Evolutionary conservation across 805 yeast genomes (phyloP).

Genomic region (Pichia exigua): DNA sequence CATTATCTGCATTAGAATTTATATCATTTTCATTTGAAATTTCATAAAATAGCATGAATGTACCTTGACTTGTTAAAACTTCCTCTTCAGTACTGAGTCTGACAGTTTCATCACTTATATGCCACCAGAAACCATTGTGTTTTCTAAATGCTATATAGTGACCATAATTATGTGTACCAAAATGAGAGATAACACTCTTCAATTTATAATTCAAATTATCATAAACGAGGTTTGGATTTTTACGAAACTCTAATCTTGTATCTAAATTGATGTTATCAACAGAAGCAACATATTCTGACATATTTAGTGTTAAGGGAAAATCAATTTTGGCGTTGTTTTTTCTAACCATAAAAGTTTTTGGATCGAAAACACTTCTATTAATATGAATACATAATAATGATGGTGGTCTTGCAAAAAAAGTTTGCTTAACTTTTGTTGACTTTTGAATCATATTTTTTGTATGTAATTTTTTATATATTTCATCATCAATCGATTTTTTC

Average conservation of each 20-base stretch:
- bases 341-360: conserved; percentile 70
- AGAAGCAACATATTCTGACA: conserved; percentile 62
- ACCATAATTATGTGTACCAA: conserved; percentile 96
- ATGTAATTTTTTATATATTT: conserved; percentile 63
- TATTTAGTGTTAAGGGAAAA: conserved; percentile 63
- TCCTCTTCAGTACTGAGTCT: conserved; percentile 73
- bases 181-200: conserved; percentile 84
- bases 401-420: conserved; percentile 72
- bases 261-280: conserved; percentile 67
- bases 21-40: conserved; percentile 15
- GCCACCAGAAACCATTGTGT: conserved; percentile 86
- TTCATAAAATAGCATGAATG: conserved; percentile 90
- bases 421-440: conserved; percentile 78
- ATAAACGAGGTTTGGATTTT: conserved; percentile 38
- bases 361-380: conserved; percentile 89
- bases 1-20: conserved; percentile 9
- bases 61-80: conserved; percentile 76
- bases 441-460: conserved; percentile 68
- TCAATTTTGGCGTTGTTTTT: conserved; percentile 79
- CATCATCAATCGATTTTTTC: conserved; percentile 71
- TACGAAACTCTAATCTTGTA: conserved; percentile 69
- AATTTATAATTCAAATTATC: conserved; percentile 48
- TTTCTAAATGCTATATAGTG: conserved; percentile 88
- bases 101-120: conserved; percentile 86
- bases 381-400: conserved; percentile 78